Evolutionary conservation across 108 stramenopile genomes (phyloP).

Genomic region (Pseudonitzschia multistriata): DNA sequence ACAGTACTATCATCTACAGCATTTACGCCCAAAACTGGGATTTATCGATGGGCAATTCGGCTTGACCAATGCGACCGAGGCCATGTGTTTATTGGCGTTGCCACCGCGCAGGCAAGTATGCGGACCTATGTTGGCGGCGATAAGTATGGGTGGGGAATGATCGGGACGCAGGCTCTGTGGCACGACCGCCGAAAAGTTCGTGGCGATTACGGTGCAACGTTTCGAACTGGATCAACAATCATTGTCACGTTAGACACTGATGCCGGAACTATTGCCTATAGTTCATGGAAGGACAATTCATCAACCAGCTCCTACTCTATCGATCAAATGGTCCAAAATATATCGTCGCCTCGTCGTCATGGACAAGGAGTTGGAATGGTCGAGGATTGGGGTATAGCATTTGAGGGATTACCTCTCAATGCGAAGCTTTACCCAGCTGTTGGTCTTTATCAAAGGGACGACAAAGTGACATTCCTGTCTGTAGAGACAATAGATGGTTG

Average conservation of each 20-base stretch:
- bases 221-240: conserved; percentile 77
- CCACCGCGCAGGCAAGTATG: conserved; percentile 82
- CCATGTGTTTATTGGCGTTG: conserved; percentile 95
- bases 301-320: conserved; percentile 39
- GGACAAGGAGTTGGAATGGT: conserved; percentile 40
- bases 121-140: conserved; percentile 96
- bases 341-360: conserved; percentile 30
- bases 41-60: conserved; percentile 79
- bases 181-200: conserved; percentile 85
- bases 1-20: conserved; percentile 60
- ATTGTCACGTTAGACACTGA: conserved; percentile 82
- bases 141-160: conserved; percentile 95
- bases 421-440: conserved; percentile 76
- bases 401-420: conserved; percentile 84
- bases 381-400: conserved; percentile 88
- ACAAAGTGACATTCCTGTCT: conserved; percentile 65
- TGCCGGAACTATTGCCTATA: conserved; percentile 75
- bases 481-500: conserved; percentile 28
- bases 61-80: conserved; percentile 91
- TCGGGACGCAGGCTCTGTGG: conserved; percentile 96
- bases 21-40: conserved; percentile 72
- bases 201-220: conserved; percentile 75
- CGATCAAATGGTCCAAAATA: conserved; percentile 35
- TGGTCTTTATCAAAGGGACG: conserved; percentile 84
- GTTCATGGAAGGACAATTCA: conserved; percentile 67